A percentile compares a stretch with the other conserved stretches of the same genome.
These are phyloP conservation scores for Crithidia fasciculata DNA, from an alignment of 208 protist genomes.

Conservation along the genomic window DNA sequence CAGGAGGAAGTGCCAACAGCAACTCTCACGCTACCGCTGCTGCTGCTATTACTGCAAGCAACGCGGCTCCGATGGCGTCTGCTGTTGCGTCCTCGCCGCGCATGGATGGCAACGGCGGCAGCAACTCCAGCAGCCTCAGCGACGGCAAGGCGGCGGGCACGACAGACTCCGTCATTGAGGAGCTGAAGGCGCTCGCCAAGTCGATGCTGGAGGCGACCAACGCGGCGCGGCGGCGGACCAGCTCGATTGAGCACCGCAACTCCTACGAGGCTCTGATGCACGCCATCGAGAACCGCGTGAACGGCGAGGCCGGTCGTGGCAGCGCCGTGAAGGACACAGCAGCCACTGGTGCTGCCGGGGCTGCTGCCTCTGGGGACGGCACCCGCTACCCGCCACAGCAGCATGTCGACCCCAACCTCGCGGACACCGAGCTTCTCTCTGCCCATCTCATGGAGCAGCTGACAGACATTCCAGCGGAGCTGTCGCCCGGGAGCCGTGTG, in stretches of 20 bases:
- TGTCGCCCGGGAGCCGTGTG: conserved; percentile 16
- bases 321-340: not conserved
- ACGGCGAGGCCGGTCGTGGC: not conserved
- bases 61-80: not conserved
- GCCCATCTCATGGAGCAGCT: conserved; percentile 31
- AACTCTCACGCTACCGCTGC: not conserved
- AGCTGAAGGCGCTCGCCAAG: conserved; percentile 82
- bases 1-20: not conserved
- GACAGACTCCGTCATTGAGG: conserved; percentile 83
- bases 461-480: conserved; percentile 33
- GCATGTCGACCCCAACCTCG: conserved; percentile 19
- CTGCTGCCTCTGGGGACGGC: not conserved
- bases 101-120: not conserved
- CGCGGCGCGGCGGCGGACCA: conserved; percentile 57
- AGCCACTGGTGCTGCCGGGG: not conserved
- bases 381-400: not conserved
- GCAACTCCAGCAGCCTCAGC: not conserved
- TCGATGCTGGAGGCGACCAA: conserved; percentile 88
- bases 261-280: conserved; percentile 77
- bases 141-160: conserved; percentile 14
- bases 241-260: conserved; percentile 51
- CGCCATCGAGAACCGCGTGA: conserved; percentile 54
- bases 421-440: conserved; percentile 14
- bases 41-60: not conserved
- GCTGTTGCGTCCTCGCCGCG: not conserved